phyloP scores from a whole-genome alignment of 2,329 filamentous ascomycete genomes.

The Paracoccidioides lutzii region DNA sequence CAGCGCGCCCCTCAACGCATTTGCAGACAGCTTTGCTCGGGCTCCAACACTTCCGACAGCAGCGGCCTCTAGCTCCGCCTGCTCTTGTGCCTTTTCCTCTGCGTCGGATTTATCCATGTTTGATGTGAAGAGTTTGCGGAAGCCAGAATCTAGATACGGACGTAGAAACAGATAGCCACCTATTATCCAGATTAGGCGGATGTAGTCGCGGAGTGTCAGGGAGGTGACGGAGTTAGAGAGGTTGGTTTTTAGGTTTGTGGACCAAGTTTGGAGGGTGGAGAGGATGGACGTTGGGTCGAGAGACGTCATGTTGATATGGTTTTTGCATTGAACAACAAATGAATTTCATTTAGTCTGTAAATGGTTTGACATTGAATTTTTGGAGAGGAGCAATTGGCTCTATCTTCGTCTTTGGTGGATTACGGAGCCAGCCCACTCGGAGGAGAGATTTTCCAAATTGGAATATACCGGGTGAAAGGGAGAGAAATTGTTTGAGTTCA shows the following conservation, averaged over 20 bases:
- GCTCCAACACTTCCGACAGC: slow-evolving; percentile 23
- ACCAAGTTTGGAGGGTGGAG: slow-evolving; percentile 14
- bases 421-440: no score
- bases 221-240: slow-evolving; percentile 30
- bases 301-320: slow-evolving; percentile 16
- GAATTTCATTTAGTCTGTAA: background rate
- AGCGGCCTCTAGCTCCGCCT: slow-evolving; percentile 28
- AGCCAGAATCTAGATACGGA: slow-evolving; percentile 58
- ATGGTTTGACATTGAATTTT: no score
- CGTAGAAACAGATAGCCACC: slow-evolving; percentile 62
- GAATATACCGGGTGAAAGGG: no score
- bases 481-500: no score
- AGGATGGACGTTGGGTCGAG: slow-evolving; percentile 14
- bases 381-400: no score
- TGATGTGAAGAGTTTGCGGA: slow-evolving; percentile 41
- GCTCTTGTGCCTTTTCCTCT: slow-evolving; percentile 44
- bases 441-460: no score
- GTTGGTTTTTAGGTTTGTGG: slow-evolving; percentile 27
- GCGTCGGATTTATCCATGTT: slow-evolving; percentile 35
- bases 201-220: slow-evolving; percentile 35
- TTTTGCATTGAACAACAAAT: background rate
- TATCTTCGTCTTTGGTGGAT: no score
- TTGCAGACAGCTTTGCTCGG: slow-evolving; percentile 48
- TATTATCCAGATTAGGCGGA: slow-evolving; percentile 59
- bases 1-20: slow-evolving; percentile 47